Evolutionary conservation across 768 basidiomycete species (phyloP).

Genomic region (Hygrophoropsis aurantiaca): DNA sequence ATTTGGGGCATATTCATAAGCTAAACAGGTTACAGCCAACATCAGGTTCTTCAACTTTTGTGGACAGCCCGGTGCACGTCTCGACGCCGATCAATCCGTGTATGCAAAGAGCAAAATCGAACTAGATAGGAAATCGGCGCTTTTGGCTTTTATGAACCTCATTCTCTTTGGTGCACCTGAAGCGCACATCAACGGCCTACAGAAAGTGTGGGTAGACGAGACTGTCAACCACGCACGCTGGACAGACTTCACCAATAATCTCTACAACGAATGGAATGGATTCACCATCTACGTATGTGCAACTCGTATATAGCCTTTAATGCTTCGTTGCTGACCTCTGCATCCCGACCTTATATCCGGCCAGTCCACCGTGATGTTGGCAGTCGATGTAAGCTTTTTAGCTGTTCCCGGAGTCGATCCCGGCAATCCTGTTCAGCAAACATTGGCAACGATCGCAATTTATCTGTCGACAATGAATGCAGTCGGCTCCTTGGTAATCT

Average conservation of each 20-base stretch:
- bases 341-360: too few species aligned
- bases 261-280: conserved; percentile 48
- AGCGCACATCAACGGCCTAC: conserved; percentile 38
- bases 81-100: conserved; percentile 26
- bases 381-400: conserved; percentile 53
- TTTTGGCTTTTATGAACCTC: conserved; percentile 33
- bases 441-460: conserved; percentile 32
- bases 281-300: conserved; percentile 45
- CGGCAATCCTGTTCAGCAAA: conserved; percentile 9
- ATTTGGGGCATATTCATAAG: not conserved
- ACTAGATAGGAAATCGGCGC: conserved; percentile 21
- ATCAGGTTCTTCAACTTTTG: conserved; percentile 35
- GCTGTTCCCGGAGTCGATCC: conserved; percentile 33
- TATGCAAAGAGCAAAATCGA: conserved; percentile 9
- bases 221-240: conserved; percentile 39
- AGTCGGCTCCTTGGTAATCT: conserved; percentile 34
- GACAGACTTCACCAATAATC: conserved; percentile 38
- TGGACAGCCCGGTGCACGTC: conserved; percentile 36
- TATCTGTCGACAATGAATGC: conserved; percentile 37
- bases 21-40: conserved; percentile 12
- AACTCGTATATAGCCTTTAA: conserved; percentile 8
- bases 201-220: conserved; percentile 45
- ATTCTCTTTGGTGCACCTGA: conserved; percentile 47
- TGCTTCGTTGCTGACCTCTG: not conserved
- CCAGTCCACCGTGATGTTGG: conserved; percentile 50